A percentile compares a stretch with the other conserved stretches of the same genome.
These are phyloP conservation scores for Camelina hispida DNA, from an alignment of 345 rosid species.

Conservation along the genomic window DNA sequence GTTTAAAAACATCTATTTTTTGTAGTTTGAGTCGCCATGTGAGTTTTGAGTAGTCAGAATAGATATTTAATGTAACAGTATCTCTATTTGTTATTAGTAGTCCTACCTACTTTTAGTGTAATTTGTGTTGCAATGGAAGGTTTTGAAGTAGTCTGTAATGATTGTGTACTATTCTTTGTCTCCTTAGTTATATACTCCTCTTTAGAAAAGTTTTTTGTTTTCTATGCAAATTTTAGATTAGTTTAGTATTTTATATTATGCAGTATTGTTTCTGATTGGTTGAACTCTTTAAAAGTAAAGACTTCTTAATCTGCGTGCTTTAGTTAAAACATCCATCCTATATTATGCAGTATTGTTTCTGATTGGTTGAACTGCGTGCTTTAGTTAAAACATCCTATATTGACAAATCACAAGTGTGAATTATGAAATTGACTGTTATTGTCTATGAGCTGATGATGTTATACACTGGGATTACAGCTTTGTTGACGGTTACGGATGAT, in stretches of 20 bases:
- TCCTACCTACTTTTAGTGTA: not conserved
- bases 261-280: no score
- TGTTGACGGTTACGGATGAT: conserved; percentile 75
- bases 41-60: conserved; percentile 5
- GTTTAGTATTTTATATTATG: no score
- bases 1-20: not conserved
- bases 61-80: no score
- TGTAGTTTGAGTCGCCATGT: not conserved
- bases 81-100: not conserved
- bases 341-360: no score
- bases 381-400: no score
- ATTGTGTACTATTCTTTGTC: not conserved
- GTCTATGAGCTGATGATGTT: not conserved
- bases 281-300: no score
- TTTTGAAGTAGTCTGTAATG: not conserved
- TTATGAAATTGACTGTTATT: not conserved
- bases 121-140: not conserved
- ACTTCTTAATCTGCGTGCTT: no score
- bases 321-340: no score
- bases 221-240: no score
- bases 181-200: no score
- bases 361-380: no score
- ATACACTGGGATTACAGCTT: conserved; percentile 49
- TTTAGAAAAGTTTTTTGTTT: no score
- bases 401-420: not conserved